These are phyloP conservation scores for Melampsora abietis-canadensis DNA, from an alignment of 1,284 basidiomycete genomes.

Conservation along the genomic window DNA sequence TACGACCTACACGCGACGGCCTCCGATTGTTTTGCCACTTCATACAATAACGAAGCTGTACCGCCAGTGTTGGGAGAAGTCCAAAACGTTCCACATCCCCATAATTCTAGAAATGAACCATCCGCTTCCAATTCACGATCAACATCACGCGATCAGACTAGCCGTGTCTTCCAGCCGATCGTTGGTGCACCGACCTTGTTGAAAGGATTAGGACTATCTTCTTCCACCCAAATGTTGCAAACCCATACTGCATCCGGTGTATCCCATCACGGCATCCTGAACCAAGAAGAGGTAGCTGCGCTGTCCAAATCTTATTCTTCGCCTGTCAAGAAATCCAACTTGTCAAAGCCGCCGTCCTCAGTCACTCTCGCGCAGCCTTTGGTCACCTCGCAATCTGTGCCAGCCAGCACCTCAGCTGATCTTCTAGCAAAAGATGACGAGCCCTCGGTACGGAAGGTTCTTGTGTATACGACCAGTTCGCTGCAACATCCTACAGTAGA, in stretches of 20 bases:
- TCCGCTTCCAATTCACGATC: background rate
- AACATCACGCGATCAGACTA: background rate
- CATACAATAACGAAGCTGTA: background rate
- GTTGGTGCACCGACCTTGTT: background rate
- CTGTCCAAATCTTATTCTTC: conserved; percentile 1
- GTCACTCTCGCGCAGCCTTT: background rate
- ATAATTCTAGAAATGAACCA: background rate
- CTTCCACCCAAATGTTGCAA: background rate
- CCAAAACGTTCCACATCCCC: background rate
- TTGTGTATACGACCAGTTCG: background rate
- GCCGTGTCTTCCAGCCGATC: background rate
- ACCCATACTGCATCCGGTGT: background rate
- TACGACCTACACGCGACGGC: background rate
- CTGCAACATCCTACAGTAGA: background rate
- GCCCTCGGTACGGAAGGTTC: background rate
- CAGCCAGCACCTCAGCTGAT: background rate
- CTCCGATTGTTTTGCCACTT: background rate
- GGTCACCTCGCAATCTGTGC: background rate
- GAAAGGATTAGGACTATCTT: conserved; percentile 3
- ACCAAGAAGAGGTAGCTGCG: background rate
- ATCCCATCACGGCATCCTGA: background rate
- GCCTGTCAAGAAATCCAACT: background rate
- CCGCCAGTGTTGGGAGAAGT: background rate
- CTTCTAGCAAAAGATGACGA: background rate
- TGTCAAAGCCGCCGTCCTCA: background rate